These are phyloP conservation scores for Venturia carpophila DNA, from an alignment of 2,329 filamentous ascomycete genomes.

Conservation along the genomic window DNA sequence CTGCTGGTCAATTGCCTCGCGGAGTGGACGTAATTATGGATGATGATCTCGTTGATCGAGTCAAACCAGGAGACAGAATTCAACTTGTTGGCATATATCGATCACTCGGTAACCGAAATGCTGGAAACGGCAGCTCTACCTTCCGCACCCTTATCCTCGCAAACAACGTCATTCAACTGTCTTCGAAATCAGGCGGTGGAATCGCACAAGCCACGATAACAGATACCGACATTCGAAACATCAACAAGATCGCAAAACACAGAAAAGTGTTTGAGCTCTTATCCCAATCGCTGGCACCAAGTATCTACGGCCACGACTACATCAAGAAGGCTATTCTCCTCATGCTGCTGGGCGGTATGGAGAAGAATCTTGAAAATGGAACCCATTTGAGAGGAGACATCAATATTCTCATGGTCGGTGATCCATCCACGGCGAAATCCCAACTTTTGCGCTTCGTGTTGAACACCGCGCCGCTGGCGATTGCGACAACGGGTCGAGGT, in stretches of 20 bases:
- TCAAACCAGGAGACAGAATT: conserved; percentile 92
- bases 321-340: conserved; percentile 97
- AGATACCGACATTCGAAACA: conserved; percentile 94
- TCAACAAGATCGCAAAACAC: conserved; percentile 95
- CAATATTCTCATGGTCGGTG: conserved; percentile 98
- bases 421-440: conserved; percentile 98
- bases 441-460: conserved; percentile 93
- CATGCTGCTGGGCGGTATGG: conserved; percentile 90
- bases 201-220: conserved; percentile 89
- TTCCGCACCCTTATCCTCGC: conserved; percentile 92
- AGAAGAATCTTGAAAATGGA: conserved; percentile 97
- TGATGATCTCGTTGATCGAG: conserved; percentile 88
- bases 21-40: conserved; percentile 95
- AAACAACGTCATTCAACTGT: conserved; percentile 90
- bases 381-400: conserved; percentile 97
- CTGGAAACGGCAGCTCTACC: conserved; percentile 64
- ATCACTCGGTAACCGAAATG: conserved; percentile 89
- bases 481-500: conserved; percentile 91
- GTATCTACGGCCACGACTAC: conserved; percentile 93
- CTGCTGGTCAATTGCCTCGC: conserved; percentile 87
- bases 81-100: conserved; percentile 96
- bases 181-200: conserved; percentile 91
- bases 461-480: conserved; percentile 92
- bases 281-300: conserved; percentile 88
- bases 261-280: conserved; percentile 87